phyloP scores from a whole-genome alignment of 306 rosid species.

The Castanea mollissima region DNA sequence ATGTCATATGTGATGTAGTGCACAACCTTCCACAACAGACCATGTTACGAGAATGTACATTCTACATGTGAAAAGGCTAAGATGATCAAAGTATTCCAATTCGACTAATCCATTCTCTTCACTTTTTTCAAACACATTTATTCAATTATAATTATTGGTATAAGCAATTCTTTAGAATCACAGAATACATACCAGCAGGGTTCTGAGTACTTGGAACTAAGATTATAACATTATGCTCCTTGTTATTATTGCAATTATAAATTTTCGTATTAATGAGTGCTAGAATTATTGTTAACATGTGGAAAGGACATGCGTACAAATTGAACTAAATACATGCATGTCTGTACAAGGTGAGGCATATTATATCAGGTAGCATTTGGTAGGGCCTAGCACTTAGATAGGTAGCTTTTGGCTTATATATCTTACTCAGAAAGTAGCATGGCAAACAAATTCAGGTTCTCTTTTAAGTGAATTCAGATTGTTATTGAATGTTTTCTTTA shows the following conservation, averaged over 20 bases:
- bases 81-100: background rate
- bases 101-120: background rate
- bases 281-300: background rate
- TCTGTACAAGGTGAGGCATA: background rate
- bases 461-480: background rate
- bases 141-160: background rate
- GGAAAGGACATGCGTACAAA: background rate
- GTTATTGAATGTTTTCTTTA: background rate
- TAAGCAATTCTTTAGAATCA: background rate
- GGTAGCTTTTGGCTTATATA: background rate
- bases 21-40: background rate
- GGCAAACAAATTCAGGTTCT: background rate
- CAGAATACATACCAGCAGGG: background rate
- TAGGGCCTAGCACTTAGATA: background rate
- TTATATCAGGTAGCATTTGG: background rate
- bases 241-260: background rate
- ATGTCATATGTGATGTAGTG: background rate
- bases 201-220: background rate
- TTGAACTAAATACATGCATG: background rate
- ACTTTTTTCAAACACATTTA: background rate
- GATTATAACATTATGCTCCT: background rate
- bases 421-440: background rate
- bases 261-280: background rate
- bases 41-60: background rate
- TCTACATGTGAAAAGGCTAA: background rate